Conservation (phyloP, 2,329 filamentous ascomycete genomes). For the Eurotiales sp. region DNA sequence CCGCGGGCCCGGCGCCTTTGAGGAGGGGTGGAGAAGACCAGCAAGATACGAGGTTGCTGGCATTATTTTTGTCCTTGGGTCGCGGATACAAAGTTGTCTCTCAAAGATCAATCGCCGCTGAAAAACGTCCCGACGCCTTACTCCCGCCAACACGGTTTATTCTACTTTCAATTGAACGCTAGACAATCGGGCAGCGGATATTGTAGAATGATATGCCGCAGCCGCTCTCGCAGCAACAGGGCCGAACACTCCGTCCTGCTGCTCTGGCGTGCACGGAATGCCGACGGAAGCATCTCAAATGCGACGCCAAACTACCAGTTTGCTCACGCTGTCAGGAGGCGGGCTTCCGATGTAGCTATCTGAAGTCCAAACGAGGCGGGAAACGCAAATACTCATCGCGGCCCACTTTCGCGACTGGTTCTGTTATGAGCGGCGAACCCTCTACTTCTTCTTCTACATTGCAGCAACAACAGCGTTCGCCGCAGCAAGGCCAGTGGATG, state of each 20-base stretch:
- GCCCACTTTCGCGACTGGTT: not conserved
- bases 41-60: no score
- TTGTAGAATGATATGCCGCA: not conserved
- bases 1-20: no score
- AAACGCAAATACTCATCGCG: slow-evolving; percentile 9
- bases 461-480: not conserved
- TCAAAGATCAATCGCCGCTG: no score
- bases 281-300: slow-evolving; percentile 12
- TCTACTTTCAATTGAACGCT: no score
- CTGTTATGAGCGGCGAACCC: not conserved
- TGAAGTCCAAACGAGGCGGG: slow-evolving; percentile 10
- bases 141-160: no score
- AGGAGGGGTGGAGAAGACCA: no score
- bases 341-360: slow-evolving; percentile 4
- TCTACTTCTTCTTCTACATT: not conserved
- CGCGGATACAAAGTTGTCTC: no score
- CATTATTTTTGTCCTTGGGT: no score
- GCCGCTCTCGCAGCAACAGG: slow-evolving; percentile 1
- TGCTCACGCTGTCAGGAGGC: slow-evolving; percentile 10
- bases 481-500: not conserved
- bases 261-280: slow-evolving; percentile 11
- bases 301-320: slow-evolving; percentile 4
- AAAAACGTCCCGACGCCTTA: no score
- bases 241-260: slow-evolving; percentile 4
- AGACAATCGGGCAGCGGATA: not conserved